phyloP scores from a whole-genome alignment of 257 asterid species.

The Primulina tabacum region DNA sequence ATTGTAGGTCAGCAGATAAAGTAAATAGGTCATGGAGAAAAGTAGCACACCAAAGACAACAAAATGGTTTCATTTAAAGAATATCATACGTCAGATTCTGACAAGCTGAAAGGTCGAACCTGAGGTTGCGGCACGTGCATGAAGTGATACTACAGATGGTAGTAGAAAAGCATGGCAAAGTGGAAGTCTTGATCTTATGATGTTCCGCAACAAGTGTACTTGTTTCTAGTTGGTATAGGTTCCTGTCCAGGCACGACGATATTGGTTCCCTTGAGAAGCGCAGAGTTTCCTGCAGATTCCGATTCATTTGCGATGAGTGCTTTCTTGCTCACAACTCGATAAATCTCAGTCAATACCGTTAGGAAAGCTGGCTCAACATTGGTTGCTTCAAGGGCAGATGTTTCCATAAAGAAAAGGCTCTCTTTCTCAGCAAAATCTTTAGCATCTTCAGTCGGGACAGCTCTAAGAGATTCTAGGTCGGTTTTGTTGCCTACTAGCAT shows the following conservation, averaged over 20 bases:
- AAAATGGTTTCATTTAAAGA: not conserved
- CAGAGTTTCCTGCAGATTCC: constrained; percentile 61
- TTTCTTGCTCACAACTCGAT: constrained; percentile 72
- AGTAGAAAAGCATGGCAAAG: not conserved
- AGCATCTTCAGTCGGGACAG: constrained; percentile 76
- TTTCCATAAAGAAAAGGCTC: constrained; percentile 82
- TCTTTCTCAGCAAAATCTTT: constrained; percentile 81
- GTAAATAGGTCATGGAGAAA: not conserved
- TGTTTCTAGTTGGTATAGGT: constrained; percentile 46
- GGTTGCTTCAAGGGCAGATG: constrained; percentile 81
- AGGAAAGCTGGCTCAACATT: constrained; percentile 80
- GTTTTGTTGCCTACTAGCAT: constrained; percentile 89
- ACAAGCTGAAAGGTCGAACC: no score
- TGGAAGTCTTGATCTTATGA: constrained; percentile 34
- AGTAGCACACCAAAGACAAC: not conserved
- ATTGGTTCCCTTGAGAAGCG: constrained; percentile 72
- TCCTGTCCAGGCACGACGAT: constrained; percentile 64
- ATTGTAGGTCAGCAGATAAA: not conserved
- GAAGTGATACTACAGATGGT: not conserved
- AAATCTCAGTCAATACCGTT: constrained; percentile 64
- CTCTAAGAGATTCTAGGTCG: constrained; percentile 61
- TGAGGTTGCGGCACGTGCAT: not conserved
- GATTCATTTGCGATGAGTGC: constrained; percentile 75
- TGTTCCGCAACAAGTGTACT: constrained; percentile 62
- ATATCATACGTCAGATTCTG: not conserved